Percentiles rank a stretch among this genome's conserved stretches.
Conservation (phyloP, 1,284 basidiomycete species). For the Kwoniella shivajii region DNA sequence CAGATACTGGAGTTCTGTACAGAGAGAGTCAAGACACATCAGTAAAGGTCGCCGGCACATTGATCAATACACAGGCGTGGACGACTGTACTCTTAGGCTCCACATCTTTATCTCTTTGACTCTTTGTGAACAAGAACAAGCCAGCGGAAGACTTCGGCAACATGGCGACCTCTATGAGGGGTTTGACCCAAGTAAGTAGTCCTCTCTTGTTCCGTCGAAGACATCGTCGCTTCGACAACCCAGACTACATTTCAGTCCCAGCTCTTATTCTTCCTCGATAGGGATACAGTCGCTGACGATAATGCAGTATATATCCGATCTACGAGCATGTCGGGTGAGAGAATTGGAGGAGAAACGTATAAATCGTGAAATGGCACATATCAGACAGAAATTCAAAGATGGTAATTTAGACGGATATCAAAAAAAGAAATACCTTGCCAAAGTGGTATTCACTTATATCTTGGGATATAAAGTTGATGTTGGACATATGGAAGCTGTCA, state of each 20-base stretch:
- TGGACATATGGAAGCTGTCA: conserved; percentile 99
- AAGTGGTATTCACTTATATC: conserved; percentile 99
- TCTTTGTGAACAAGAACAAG: not conserved
- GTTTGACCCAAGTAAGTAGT: conserved; percentile 78
- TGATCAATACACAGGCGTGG: no score
- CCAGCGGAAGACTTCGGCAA: conserved; percentile 34
- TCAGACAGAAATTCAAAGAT: conserved; percentile 98
- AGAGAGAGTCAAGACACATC: no score
- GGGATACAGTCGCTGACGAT: not conserved
- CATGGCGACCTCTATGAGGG: conserved; percentile 87
- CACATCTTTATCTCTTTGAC: not conserved
- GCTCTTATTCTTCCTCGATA: no score
- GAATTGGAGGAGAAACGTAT: conserved; percentile 81
- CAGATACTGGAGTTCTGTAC: no score
- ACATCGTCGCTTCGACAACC: no score
- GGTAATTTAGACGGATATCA: conserved; percentile 97
- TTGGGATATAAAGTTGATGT: conserved; percentile 98
- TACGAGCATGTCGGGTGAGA: conserved; percentile 72
- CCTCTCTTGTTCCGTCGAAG: no score
- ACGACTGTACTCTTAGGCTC: no score
- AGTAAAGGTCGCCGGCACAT: no score
- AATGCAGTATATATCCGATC: conserved; percentile 92
- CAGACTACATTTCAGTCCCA: no score
- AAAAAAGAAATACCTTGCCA: conserved; percentile 90
- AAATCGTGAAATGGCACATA: conserved; percentile 99